phyloP scores from a whole-genome alignment of 179 eudicot genomes.

The Vitellaria paradoxa region DNA sequence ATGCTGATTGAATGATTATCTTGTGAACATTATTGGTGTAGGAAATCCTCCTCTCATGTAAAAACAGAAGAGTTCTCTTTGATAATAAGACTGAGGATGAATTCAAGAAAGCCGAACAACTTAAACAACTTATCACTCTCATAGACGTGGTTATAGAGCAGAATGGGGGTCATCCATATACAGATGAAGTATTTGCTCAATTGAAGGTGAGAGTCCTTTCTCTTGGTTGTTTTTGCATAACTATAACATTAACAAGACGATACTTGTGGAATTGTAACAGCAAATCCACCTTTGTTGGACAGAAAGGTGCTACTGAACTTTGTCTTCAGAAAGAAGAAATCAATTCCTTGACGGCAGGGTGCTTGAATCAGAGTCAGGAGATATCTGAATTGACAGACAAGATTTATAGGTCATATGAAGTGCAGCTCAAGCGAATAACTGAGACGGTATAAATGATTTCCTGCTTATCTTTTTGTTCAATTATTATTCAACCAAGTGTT shows the following conservation, averaged over 20 bases:
- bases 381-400: constrained; percentile 50
- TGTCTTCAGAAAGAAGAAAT: constrained; percentile 51
- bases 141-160: constrained; percentile 50
- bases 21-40: constrained; percentile 19
- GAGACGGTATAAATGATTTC: constrained; percentile 51
- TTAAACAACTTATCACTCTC: constrained; percentile 51
- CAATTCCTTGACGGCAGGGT: constrained; percentile 42
- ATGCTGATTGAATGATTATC: background rate
- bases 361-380: constrained; percentile 33
- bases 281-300: constrained; percentile 15
- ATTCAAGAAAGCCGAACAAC: constrained; percentile 39
- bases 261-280: background rate
- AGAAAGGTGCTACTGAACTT: constrained; percentile 62
- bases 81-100: constrained; percentile 64
- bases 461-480: constrained; percentile 24
- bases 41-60: constrained; percentile 55
- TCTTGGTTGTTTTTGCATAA: no score
- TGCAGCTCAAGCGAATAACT: constrained; percentile 65
- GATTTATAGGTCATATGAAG: constrained; percentile 58
- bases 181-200: constrained; percentile 57
- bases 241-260: background rate
- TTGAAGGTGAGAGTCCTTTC: constrained; percentile 36
- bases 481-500: constrained; percentile 1
- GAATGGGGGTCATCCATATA: constrained; percentile 70
- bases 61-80: constrained; percentile 62